Evolutionary conservation across 768 basidiomycete species (phyloP), one percentile per base, ranked within the genome.

Genomic region (Amyloporia xantha): DNA sequence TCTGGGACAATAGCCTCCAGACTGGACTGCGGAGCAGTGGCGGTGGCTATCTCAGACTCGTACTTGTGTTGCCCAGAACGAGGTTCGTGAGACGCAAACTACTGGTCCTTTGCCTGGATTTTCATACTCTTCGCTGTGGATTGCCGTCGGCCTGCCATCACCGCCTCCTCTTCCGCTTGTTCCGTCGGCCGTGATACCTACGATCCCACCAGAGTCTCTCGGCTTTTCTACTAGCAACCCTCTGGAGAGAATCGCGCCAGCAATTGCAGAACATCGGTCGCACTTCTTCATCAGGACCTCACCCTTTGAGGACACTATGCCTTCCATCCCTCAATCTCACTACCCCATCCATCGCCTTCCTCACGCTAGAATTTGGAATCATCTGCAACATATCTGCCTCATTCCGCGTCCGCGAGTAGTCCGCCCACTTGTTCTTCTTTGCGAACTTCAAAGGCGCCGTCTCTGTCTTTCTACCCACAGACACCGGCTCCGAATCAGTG

Each of bases 71-170:
- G 92, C 19, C 96, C 95, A 12, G 86, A 84, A 49, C 96, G 86
- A 35, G 91, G 87, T 63, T 99, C 96, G 36, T 94, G 91, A 40
- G 82, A 76, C 19, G 90, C 92, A 55, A 98, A 94, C 46, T 84
- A 81, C 64, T 96, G 78, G 65, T 98, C 95, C 48, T 96, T 89
- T 2, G 82, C 77, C 59, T 92, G 89, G 81, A 98, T 97, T 68
- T 93, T 92, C 64, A 92, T 69, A 77, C 98, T 96, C 62, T 95
- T 92, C 67, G 98, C 96, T n/a, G n/a, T n/a, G n/a, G 63, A 91
- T 94, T 74, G 97, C 95, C 74, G 98, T 95, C 30, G 84, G 83
- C 1, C 88, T 82, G 13, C 91, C 93, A n/a, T 81, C 84, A 24
- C 68, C 70, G 5, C 69, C 80, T 36, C 77, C 82, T 4, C 78